Evolutionary conservation across 2,329 filamentous ascomycete species (phyloP).

Genomic region (Alternaria sp.): DNA sequence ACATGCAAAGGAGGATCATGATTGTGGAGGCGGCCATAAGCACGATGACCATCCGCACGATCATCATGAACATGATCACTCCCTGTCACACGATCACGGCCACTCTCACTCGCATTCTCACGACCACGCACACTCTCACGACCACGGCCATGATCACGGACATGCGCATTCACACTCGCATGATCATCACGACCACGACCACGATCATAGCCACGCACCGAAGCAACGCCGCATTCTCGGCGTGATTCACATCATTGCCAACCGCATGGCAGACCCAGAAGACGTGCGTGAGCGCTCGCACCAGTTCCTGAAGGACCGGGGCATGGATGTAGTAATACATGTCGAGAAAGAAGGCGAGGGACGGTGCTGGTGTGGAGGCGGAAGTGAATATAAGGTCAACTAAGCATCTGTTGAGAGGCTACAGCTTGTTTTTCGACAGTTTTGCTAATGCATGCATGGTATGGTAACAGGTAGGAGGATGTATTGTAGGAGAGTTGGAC

Average conservation of each 20-base stretch:
- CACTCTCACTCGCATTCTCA: slow-evolving; percentile 34
- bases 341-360: slow-evolving; percentile 83
- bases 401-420: neutral
- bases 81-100: slow-evolving; percentile 33
- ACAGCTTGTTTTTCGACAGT: neutral
- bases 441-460: neutral
- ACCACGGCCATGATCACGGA: slow-evolving; percentile 29
- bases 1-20: slow-evolving; percentile 50
- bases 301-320: slow-evolving; percentile 71
- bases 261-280: slow-evolving; percentile 73
- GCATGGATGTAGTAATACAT: slow-evolving; percentile 84
- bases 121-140: slow-evolving; percentile 35
- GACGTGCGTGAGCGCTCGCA: slow-evolving; percentile 82
- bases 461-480: neutral
- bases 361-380: slow-evolving; percentile 67
- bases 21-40: slow-evolving; percentile 31
- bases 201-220: slow-evolving; percentile 43
- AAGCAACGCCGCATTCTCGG: slow-evolving; percentile 67
- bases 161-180: slow-evolving; percentile 8
- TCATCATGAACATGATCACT: slow-evolving; percentile 19
- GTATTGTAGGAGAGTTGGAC: neutral
- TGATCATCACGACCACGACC: slow-evolving; percentile 33
- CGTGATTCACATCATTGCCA: slow-evolving; percentile 84
- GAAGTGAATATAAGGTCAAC: slow-evolving; percentile 22
- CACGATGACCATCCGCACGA: slow-evolving; percentile 34